A percentile compares a stretch with the other conserved stretches of the same genome.
Evolutionary conservation across 208 protist species (phyloP).

Genomic region (Blechomonas ayalai): DNA sequence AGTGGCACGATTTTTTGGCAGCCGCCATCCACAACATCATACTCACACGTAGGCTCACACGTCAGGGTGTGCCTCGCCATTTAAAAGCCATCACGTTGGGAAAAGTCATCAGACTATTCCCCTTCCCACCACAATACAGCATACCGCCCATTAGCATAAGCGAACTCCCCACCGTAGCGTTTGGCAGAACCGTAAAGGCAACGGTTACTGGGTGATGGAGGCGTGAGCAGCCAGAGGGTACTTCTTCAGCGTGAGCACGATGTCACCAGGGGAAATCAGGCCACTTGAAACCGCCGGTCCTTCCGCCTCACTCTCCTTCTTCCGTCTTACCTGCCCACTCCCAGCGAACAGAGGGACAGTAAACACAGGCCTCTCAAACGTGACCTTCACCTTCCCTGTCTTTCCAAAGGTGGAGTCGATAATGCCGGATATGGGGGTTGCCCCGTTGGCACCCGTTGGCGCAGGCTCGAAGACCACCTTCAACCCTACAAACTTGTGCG

Average conservation of each 20-base stretch:
- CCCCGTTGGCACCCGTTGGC: not conserved
- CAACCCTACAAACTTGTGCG: constrained; percentile 66
- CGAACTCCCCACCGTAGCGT: no score
- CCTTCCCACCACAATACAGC: no score
- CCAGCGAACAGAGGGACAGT: not conserved
- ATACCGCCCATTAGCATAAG: no score
- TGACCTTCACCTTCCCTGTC: constrained; percentile 67
- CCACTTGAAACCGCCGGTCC: not conserved
- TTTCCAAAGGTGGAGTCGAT: constrained; percentile 81
- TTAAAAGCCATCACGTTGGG: no score
- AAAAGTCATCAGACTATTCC: no score
- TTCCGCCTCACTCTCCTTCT: constrained; percentile 12
- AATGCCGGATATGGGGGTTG: constrained; percentile 15
- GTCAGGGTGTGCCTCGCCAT: no score
- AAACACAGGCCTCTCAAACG: constrained; percentile 54
- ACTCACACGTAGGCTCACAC: no score
- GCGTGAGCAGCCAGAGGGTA: constrained; percentile 48
- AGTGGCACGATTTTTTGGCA: constrained; percentile 9
- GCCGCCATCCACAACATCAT: not conserved
- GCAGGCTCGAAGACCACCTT: constrained; percentile 34
- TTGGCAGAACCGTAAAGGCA: no score
- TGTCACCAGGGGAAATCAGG: constrained; percentile 17
- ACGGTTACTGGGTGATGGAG: constrained; percentile 48
- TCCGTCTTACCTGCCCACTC: no score
- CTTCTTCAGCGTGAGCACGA: constrained; percentile 57